Conservation (phyloP, 1,284 basidiomycete genomes). For the Megacollybia platyphylla region DNA sequence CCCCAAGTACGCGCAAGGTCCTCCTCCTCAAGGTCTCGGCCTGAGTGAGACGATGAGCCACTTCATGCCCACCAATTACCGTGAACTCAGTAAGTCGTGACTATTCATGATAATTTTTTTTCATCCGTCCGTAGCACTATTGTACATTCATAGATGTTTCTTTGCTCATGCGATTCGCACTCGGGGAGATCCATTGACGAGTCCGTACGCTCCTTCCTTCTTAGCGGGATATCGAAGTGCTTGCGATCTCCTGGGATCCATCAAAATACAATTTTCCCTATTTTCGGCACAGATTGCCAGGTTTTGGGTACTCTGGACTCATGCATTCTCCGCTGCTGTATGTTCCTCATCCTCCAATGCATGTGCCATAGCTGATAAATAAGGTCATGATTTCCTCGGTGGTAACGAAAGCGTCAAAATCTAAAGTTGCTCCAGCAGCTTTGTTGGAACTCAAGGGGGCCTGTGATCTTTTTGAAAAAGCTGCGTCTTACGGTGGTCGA, state of each 20-base stretch:
- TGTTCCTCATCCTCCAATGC: conserved; percentile 4
- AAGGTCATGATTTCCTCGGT: conserved; percentile 62
- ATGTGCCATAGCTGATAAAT: not conserved
- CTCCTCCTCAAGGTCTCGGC: conserved; percentile 25
- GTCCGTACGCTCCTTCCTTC: conserved; percentile 53
- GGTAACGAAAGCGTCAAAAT: conserved; percentile 50
- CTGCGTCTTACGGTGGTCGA: conserved; percentile 45
- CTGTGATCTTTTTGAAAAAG: conserved; percentile 47
- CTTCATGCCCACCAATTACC: conserved; percentile 57
- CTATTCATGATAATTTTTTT: not conserved
- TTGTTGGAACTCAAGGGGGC: conserved; percentile 46
- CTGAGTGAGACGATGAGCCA: conserved; percentile 45
- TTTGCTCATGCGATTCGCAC: conserved; percentile 52
- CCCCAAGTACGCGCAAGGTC: conserved; percentile 35
- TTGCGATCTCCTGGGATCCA: conserved; percentile 34
- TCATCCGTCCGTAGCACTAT: conserved; percentile 27
- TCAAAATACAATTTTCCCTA: conserved; percentile 36
- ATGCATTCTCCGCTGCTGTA: conserved; percentile 52
- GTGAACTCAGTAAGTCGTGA: conserved; percentile 39
- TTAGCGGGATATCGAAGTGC: conserved; percentile 52
- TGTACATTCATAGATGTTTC: conserved; percentile 59
- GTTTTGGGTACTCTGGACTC: conserved; percentile 60
- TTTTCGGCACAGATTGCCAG: conserved; percentile 49
- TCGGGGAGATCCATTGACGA: conserved; percentile 49
- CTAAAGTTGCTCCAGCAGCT: conserved; percentile 54